Conservation (phyloP, 2,329 filamentous ascomycete genomes). For the Diatrype stigma region DNA sequence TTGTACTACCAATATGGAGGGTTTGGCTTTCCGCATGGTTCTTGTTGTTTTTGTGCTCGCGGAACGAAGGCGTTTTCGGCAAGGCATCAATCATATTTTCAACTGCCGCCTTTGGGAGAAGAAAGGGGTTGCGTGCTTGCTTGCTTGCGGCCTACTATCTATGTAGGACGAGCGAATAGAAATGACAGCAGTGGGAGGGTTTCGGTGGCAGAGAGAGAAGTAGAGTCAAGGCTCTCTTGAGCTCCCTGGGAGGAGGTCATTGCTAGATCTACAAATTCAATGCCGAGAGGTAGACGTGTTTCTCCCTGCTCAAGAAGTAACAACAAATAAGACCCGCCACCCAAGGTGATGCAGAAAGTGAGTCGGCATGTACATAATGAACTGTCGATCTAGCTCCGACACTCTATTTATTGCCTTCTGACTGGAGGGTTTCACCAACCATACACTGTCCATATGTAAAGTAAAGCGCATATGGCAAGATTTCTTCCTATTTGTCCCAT, state of each 20-base stretch:
- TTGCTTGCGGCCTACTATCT: no score
- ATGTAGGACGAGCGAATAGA: no score
- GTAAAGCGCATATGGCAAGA: neutral
- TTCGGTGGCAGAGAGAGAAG: no score
- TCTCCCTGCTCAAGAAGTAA: no score
- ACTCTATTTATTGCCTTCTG: neutral
- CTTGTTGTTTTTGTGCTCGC: neutral
- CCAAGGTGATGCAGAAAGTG: neutral
- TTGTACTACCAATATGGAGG: slow-evolving; percentile 10
- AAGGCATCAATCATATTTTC: neutral
- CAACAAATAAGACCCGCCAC: neutral
- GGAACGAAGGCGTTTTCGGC: neutral
- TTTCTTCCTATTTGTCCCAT: neutral
- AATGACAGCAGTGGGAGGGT: no score
- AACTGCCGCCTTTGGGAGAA: neutral
- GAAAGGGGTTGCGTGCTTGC: no score
- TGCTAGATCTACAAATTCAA: no score
- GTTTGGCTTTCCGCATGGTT: slow-evolving; percentile 1
- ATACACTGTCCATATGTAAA: neutral
- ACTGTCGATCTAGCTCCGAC: neutral
- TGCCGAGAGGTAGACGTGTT: no score
- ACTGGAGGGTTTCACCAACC: neutral
- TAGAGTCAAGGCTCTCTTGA: no score
- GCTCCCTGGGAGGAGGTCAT: neutral
- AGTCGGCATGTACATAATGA: neutral